Conservation (phyloP, 2,329 filamentous ascomycete species). For the Stemphylium lycopersici region DNA sequence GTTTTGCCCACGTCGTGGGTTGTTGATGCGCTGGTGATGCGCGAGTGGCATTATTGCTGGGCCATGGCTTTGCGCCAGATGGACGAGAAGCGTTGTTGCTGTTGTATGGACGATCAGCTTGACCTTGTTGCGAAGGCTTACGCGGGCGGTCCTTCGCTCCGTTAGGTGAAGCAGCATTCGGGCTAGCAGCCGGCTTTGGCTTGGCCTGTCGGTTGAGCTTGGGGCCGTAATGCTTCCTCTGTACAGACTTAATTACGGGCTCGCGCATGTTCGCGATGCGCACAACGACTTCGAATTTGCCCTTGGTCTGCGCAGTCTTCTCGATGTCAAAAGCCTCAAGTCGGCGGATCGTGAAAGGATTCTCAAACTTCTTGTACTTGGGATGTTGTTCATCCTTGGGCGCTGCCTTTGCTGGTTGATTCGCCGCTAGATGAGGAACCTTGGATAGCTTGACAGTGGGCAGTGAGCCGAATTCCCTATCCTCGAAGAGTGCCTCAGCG, state of each 20-base stretch:
- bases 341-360: conserved; percentile 35
- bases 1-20: conserved; percentile 33
- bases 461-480: conserved; percentile 55
- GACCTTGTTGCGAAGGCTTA: conserved; percentile 40
- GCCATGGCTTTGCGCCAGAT: conserved; percentile 36
- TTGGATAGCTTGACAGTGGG: conserved; percentile 47
- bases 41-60: conserved; percentile 30
- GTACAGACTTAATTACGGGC: conserved; percentile 37
- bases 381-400: conserved; percentile 31
- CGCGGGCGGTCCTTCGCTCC: conserved; percentile 35
- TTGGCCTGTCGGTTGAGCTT: conserved; percentile 28
- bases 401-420: conserved; percentile 33
- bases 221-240: conserved; percentile 31
- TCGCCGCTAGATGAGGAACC: conserved; percentile 41
- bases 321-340: conserved; percentile 37
- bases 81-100: conserved; percentile 30
- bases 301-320: conserved; percentile 26
- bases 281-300: conserved; percentile 34
- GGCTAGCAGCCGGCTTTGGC: conserved; percentile 33
- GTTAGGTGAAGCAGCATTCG: conserved; percentile 23
- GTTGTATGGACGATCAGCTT: conserved; percentile 32
- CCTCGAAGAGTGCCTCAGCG: conserved; percentile 53
- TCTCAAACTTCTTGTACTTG: conserved; percentile 35
- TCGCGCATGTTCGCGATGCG: conserved; percentile 34
- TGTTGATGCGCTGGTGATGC: conserved; percentile 24